These are phyloP conservation scores for Lipomyces chichibuensis DNA, from an alignment of 805 yeast genomes.

Conservation along the genomic window DNA sequence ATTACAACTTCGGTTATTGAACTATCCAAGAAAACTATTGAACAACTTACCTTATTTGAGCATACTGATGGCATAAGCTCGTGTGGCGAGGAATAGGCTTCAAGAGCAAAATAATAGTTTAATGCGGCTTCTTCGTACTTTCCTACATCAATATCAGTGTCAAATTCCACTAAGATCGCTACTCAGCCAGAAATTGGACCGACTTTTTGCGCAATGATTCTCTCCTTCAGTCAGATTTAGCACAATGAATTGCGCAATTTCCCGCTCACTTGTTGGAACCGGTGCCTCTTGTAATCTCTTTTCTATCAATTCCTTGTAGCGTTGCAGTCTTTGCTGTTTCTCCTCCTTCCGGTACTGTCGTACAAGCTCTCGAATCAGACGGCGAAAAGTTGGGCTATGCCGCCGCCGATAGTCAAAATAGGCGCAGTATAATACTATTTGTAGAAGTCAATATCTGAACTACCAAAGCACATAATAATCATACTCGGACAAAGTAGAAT, in stretches of 20 bases:
- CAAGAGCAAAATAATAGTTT: conserved; percentile 88
- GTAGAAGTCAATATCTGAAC: neutral
- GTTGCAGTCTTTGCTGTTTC: conserved; percentile 11
- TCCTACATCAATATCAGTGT: conserved; percentile 45
- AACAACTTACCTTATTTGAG: conserved; percentile 17
- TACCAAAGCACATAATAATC: neutral
- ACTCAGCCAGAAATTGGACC: neutral
- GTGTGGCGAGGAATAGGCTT: conserved; percentile 92
- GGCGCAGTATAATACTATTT: conserved; percentile 60
- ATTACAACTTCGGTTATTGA: neutral
- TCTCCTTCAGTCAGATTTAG: conserved; percentile 18
- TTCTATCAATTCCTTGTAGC: conserved; percentile 15
- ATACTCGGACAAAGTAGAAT: conserved; percentile 23
- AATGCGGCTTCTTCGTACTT: conserved; percentile 72
- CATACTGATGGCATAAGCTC: conserved; percentile 59
- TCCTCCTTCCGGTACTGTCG: conserved; percentile 50
- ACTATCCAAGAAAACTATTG: neutral
- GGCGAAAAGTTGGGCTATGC: conserved; percentile 77
- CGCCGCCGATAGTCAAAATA: conserved; percentile 95
- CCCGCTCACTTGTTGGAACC: neutral
- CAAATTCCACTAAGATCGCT: neutral
- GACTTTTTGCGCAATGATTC: conserved; percentile 7
- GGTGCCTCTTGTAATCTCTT: conserved; percentile 9
- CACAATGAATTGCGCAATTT: conserved; percentile 13
- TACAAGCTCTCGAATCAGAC: conserved; percentile 63